Base-by-base conservation (phyloP, 2,329 filamentous ascomycete genomes). In the Aspergillus pseudonomiae region DNA sequence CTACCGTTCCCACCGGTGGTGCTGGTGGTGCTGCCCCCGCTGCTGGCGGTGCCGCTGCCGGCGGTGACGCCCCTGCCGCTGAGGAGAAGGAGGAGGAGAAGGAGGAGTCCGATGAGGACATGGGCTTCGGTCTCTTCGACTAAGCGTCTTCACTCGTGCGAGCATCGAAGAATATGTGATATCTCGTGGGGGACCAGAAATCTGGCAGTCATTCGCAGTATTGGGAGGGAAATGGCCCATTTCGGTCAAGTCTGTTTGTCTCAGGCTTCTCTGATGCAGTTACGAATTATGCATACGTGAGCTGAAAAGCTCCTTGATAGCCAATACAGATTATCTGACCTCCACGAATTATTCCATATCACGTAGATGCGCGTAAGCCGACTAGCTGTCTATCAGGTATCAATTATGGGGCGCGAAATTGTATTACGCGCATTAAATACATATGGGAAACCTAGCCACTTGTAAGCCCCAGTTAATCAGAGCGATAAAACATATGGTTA, bases 1-100 rank as follows among this genome's bases (percentile, higher is more conserved):
- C 95, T 76, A 97, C 94, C 83, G 94, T 99, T 79, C 94, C 95
- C 83, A 93, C 92, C 78, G 95, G 94, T 77, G 94, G 94, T 82
- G 87, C 85, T 78, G 85, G 84, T 76, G 85, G 84, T 75, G 86
- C 68, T 65, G 71, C 73, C 45, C 66, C 72, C 59, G 63, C 74
- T 57, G 61, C 80, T 72, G 77, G 79, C 72, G 83, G 85, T 80
- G 88, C 84, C 79, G 90, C 83, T 78, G 91, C 84, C 77, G 90
- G 83, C 75, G 90, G 84, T 73, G 89, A 83, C 72, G 91, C 84
- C 74, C 89, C 83, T 74, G 89, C 82, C 70, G 88, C 86, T 78
- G 88, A 89, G 81, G 85, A 85, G 78, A 89, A 90, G 83, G 89
- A 92, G 81, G 88, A 90, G 78, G 87, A 88, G 82, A 87, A 89